Evolutionary conservation across 305 asterid species (phyloP).

Genomic region (Fraxinus greggii): DNA sequence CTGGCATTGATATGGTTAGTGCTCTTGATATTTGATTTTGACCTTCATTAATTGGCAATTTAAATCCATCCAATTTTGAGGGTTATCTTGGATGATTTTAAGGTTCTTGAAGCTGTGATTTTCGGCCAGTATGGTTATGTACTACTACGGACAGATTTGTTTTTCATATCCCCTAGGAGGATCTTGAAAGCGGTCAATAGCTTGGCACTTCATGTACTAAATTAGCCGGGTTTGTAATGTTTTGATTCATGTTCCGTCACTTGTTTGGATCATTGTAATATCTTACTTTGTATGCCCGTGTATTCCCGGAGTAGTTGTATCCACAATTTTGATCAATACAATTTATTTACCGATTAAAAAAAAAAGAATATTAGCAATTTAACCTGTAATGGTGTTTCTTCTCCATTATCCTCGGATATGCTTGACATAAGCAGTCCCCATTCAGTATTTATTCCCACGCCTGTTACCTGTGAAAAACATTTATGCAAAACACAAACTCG

Average conservation of each 20-base stretch:
- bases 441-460: constrained; percentile 92
- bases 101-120: neutral
- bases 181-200: neutral
- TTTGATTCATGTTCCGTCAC: neutral
- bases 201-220: neutral
- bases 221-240: neutral
- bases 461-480: constrained; percentile 56
- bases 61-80: neutral
- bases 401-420: constrained; percentile 95
- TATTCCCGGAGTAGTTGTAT: neutral
- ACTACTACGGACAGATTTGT: neutral
- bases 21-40: neutral
- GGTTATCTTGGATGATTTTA: neutral
- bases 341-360: neutral
- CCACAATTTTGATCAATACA: neutral
- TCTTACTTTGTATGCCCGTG: neutral
- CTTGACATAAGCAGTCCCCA: constrained; percentile 99
- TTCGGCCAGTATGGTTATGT: neutral
- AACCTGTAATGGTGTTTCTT: constrained; percentile 99
- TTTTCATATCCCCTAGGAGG: neutral
- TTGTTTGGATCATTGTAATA: neutral
- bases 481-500: constrained; percentile 8
- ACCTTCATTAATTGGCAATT: neutral
- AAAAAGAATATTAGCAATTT: constrained; percentile 4
- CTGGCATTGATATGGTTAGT: neutral